Base-by-base conservation (phyloP, 768 basidiomycete species). In the Agaricus subrufescens region DNA sequence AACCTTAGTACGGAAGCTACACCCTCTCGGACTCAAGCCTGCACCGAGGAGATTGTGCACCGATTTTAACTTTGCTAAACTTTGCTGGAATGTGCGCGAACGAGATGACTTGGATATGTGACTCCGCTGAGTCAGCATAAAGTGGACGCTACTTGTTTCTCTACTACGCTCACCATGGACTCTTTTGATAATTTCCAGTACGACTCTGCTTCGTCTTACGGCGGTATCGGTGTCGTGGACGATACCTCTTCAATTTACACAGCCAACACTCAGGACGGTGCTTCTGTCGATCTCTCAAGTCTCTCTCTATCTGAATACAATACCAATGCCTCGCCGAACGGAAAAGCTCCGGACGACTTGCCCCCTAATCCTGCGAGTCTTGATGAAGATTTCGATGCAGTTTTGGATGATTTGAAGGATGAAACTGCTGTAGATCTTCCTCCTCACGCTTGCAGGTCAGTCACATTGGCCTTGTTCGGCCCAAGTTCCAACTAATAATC, bases 381-480 rank as follows among this genome's bases (percentile, higher is more conserved):
- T 46, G 89, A 92, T 56, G 93, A 94, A 52, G 94, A 96, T 65
- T 92, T 94, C 61, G 91, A 95, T 68, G 88, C 83, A 6, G 89
- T 93, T 45, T 74, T 96, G 39, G 94, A 95, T 58, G 94, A 95
- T 67, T 67, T 94, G 64, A 94, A 92, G 71, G 89, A 91, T 60
- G 91, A 90, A 61, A 76, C 75, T 38, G 75, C 82, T 14, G 77
- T 93, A 34, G 89, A 94, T 73, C 69, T 95, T 50, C 93, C 93
- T 2, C 84, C 89, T 9, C 96, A 98, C 70, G 96, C 96, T 8
- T 98, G 95, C 91, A 94, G 91, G 95, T 94, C 54, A 58, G 81
- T 74, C 38, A 38, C 38, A 40, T 42, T 46, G 19, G 30, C 44
- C 58, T 47, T 57, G 31, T 50, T 49, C 51, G 50, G 53, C 47